Percentiles rank a stretch among this genome's conserved stretches.
phyloP scores from a whole-genome alignment of 257 asterid genomes.

The Forsythia viridissima region DNA sequence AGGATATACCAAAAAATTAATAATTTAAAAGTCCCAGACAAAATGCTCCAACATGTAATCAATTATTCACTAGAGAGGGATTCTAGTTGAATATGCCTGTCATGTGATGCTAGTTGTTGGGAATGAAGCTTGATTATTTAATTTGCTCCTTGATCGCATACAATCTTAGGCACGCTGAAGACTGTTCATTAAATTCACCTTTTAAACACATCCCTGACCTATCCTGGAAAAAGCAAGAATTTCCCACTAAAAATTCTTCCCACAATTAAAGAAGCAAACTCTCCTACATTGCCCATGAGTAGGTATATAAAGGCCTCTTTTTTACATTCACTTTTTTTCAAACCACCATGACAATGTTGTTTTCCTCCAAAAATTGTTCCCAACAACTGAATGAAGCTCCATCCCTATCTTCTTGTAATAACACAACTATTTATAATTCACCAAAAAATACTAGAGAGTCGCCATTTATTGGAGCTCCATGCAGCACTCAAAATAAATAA shows the following conservation, averaged over 20 bases:
- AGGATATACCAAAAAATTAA: too few species aligned
- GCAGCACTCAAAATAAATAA: neutral
- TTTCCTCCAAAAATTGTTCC: neutral
- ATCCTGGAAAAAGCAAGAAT: neutral
- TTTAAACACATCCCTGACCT: neutral
- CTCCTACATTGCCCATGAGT: neutral
- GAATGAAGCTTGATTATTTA: neutral
- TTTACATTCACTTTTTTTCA: neutral
- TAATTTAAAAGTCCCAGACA: too few species aligned
- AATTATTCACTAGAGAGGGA: too few species aligned
- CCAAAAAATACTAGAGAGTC: neutral
- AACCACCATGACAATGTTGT: neutral
- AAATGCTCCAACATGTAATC: too few species aligned
- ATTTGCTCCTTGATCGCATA: neutral
- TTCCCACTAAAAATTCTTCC: neutral
- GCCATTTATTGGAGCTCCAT: neutral
- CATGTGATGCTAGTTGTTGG: neutral
- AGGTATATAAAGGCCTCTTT: neutral
- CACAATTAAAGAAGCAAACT: neutral
- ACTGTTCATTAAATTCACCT: neutral
- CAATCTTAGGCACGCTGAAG: neutral
- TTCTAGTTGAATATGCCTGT: too few species aligned
- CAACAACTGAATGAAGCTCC: neutral
- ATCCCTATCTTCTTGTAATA: too few species aligned
- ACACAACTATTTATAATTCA: too few species aligned